Evolutionary conservation across 2,329 filamentous ascomycete genomes (phyloP), one percentile per base, ranked within the genome.

Genomic region (Apiospora marii): DNA sequence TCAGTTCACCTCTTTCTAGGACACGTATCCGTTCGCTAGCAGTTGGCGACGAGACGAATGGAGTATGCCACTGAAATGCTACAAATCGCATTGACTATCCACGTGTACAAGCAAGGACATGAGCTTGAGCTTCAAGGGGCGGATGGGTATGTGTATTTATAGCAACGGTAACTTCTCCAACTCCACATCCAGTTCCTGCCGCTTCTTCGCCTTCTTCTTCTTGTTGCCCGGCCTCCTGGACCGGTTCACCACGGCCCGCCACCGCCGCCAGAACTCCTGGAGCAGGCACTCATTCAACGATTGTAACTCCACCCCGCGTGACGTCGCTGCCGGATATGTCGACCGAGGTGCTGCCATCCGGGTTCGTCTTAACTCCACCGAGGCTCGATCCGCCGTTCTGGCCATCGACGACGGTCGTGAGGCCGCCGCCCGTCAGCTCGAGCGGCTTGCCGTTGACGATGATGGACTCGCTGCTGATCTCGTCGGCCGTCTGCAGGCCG

Each of bases 281-380:
- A 37, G 16, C 16, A 61, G 16, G 16, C 19, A 7, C 58, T 64
- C 34, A 64, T 64, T 64, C 30, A 14, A 64, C 34, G 58, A 64
- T 64, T 37, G 58, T 12, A 37, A 64, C 58, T n/a, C 58, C 58
- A 61, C 58, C 30, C 58, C 58, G 30, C 58, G 34, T 64, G 58
- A 64, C 34, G 22, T 64, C 58, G 22, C 58, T 64, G 4, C 58
- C 58, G 19, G 58, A 41, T 19, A 64, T 64, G 19, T 41, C 58
- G 58, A 64, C 58, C 58, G 58, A 41, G 34, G 58, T 64, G 58
- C 58, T 64, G 58, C 58, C 58, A n/a, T 64, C 58, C 30, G 58
- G 58, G 58, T 41, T 41, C 58, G 41, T 64, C 19, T 13, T 41
- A n/a, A 41, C 58, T 37, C 58, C 34, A 14, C n/a, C 58, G 58